These are phyloP conservation scores for Coccomyxa sp. DNA, from an alignment of 139 green algal species.

Conservation along the genomic window DNA sequence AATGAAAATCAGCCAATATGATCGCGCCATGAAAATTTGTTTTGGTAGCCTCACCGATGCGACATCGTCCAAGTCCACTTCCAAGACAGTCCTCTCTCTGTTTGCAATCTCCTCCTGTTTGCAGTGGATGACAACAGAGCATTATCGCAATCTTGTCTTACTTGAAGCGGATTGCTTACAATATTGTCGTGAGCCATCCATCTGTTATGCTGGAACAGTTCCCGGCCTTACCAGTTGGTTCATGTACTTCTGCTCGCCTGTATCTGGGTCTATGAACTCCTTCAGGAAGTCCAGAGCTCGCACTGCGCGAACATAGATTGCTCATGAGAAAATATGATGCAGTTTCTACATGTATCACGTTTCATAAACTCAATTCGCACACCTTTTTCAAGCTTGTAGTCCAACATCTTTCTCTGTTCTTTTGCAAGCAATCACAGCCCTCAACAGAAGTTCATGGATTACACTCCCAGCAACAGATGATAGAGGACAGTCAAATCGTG, in stretches of 20 bases:
- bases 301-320: constrained; percentile 13
- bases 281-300: constrained; percentile 43
- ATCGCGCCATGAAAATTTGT: not conserved
- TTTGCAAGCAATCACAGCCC: not conserved
- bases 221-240: constrained; percentile 39
- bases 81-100: constrained; percentile 53
- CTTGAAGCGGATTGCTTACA: not conserved
- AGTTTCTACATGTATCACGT: too few species aligned
- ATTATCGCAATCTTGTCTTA: not conserved
- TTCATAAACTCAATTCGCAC: not conserved
- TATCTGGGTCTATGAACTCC: constrained; percentile 46
- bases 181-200: too few species aligned
- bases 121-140: not conserved
- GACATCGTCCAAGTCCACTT: constrained; percentile 79
- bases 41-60: constrained; percentile 37
- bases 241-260: constrained; percentile 55
- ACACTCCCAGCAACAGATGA: not conserved
- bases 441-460: too few species aligned
- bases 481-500: not conserved
- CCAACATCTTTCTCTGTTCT: constrained; percentile 1
- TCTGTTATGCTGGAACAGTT: too few species aligned
- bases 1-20: too few species aligned
- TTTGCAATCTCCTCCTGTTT: constrained; percentile 91
- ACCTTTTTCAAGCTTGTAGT: constrained; percentile 21
- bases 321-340: not conserved